Conservation (phyloP, 179 eudicot genomes). For the Amaranthus tricolor region DNA sequence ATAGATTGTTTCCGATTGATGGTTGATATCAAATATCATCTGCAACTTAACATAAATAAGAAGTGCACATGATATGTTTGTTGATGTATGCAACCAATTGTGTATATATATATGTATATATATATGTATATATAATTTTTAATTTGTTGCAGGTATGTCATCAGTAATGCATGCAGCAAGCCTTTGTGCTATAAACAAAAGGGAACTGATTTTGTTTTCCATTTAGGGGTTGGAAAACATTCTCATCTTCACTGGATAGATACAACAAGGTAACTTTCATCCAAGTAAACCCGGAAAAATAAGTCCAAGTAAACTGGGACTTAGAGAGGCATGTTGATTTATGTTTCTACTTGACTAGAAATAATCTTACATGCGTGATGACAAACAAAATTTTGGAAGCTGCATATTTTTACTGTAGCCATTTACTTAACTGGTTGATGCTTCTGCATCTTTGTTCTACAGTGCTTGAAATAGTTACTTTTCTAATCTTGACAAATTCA, state of each 20-base stretch:
- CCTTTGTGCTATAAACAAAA: constrained; percentile 76
- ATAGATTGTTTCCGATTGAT: too few species aligned
- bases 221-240: constrained; percentile 62
- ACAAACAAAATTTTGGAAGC: neutral
- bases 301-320: neutral
- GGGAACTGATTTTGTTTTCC: constrained; percentile 64
- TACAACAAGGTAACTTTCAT: constrained; percentile 52
- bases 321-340: neutral
- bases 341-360: neutral
- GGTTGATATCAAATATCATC: too few species aligned
- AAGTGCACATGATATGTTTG: too few species aligned
- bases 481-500: neutral
- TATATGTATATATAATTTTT: neutral
- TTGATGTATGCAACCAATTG: too few species aligned
- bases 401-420: neutral
- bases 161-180: constrained; percentile 89
- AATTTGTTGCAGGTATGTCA: constrained; percentile 60
- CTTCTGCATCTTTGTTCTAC: neutral
- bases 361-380: neutral
- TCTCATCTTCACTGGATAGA: constrained; percentile 91
- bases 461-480: neutral
- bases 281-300: neutral
- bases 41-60: too few species aligned
- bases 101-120: too few species aligned
- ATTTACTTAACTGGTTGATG: neutral